A percentile compares a stretch with the other conserved stretches of the same genome.
Evolutionary conservation across 2,329 filamentous ascomycete genomes (phyloP).

Genomic region (Aspergillus brunneoviolaceus): DNA sequence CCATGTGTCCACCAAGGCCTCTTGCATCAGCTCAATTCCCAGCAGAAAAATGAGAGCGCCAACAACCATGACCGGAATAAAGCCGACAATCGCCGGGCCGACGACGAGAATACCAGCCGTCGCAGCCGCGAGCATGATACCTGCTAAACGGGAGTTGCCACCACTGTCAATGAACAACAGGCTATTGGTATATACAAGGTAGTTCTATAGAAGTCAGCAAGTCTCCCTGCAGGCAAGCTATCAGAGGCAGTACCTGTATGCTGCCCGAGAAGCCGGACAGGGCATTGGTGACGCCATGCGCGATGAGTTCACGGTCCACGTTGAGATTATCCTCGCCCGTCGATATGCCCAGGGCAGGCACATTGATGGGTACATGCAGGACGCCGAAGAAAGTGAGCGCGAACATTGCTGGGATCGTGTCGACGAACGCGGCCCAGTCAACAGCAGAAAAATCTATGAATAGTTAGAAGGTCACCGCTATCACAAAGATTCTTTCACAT

Average conservation of each 20-base stretch:
- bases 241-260: slow-evolving; percentile 58
- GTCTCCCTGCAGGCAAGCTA: neutral
- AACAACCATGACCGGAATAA: slow-evolving; percentile 95
- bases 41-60: slow-evolving; percentile 92
- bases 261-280: slow-evolving; percentile 83
- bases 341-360: slow-evolving; percentile 86
- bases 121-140: slow-evolving; percentile 75
- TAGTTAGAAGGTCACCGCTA: slow-evolving; percentile 4
- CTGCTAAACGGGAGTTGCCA: slow-evolving; percentile 81
- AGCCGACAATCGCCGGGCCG: slow-evolving; percentile 85
- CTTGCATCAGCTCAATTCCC: slow-evolving; percentile 85
- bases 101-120: slow-evolving; percentile 81
- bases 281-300: slow-evolving; percentile 91
- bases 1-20: slow-evolving; percentile 84
- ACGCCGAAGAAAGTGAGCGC: slow-evolving; percentile 97
- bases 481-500: slow-evolving; percentile 39
- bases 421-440: slow-evolving; percentile 77
- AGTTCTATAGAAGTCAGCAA: slow-evolving; percentile 63
- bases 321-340: slow-evolving; percentile 90
- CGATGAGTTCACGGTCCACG: slow-evolving; percentile 84
- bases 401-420: slow-evolving; percentile 90
- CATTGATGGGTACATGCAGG: slow-evolving; percentile 95
- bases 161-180: slow-evolving; percentile 95
- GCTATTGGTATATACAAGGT: slow-evolving; percentile 95
- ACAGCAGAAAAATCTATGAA: slow-evolving; percentile 72